Percentiles rank a stretch among this genome's conserved stretches.
phyloP scores from a whole-genome alignment of 2,329 filamentous ascomycete species.

The Furcasterigmium furcatum region DNA sequence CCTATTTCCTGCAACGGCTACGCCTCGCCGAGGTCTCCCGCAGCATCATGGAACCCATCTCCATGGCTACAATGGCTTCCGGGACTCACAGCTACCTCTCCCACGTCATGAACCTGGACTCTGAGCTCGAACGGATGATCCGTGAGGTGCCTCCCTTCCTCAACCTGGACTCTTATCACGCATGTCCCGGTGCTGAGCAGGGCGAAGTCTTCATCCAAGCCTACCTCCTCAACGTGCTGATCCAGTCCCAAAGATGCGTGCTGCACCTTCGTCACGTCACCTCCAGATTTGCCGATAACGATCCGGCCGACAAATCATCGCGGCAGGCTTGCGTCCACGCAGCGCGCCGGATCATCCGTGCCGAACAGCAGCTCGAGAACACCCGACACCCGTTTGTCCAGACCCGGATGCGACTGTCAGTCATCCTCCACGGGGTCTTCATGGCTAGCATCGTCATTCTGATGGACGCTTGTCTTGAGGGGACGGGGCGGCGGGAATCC shows the following conservation, averaged over 20 bases:
- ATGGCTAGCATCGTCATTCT: slow-evolving; percentile 32
- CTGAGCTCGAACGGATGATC: slow-evolving; percentile 24
- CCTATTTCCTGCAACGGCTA: slow-evolving; percentile 38
- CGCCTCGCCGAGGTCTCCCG: slow-evolving; percentile 34
- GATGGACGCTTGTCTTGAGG: slow-evolving; percentile 35
- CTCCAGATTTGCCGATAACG: too few relatives aligned
- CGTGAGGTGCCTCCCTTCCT: slow-evolving; percentile 29
- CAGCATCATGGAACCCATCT: slow-evolving; percentile 30
- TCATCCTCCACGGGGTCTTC: slow-evolving; percentile 33
- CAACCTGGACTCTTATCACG: slow-evolving; percentile 23
- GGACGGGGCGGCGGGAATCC: background rate
- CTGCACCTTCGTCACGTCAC: slow-evolving; percentile 34
- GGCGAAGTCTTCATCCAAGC: slow-evolving; percentile 29
- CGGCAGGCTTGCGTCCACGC: slow-evolving; percentile 30
- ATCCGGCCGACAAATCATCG: slow-evolving; percentile 30
- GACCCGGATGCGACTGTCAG: slow-evolving; percentile 23
- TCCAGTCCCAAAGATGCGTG: slow-evolving; percentile 32
- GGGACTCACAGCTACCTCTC: slow-evolving; percentile 17
- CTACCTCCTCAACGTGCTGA: slow-evolving; percentile 30
- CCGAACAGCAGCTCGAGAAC: slow-evolving; percentile 28
- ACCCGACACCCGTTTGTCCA: slow-evolving; percentile 18
- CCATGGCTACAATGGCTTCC: slow-evolving; percentile 8
- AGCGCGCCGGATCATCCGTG: slow-evolving; percentile 30
- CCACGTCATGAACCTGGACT: slow-evolving; percentile 28
- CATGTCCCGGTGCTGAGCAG: slow-evolving; percentile 16